phyloP scores from a whole-genome alignment of 1,139 yeast species.

The Trichomonascaceae sp. region DNA sequence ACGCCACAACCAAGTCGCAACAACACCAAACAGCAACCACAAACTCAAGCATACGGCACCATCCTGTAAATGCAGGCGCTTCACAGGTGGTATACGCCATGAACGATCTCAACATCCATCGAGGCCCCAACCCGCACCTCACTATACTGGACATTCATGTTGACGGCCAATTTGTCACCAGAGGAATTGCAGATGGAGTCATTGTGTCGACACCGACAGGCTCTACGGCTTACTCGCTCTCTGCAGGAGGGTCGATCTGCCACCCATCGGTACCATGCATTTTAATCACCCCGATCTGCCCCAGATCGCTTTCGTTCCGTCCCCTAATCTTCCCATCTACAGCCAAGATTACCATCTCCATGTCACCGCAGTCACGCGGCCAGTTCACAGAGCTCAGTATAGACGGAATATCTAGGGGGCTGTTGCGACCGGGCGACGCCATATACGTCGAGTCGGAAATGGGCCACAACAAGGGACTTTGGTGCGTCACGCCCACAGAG shows the following conservation, averaged over 20 bases:
- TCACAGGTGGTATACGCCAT: slow-evolving; percentile 44
- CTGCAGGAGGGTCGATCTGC: slow-evolving; percentile 86
- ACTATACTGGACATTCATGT: slow-evolving; percentile 70
- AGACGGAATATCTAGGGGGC: slow-evolving; percentile 69
- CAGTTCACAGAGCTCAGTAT: slow-evolving; percentile 37
- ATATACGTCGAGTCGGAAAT: slow-evolving; percentile 40
- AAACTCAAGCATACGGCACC: slow-evolving; percentile 2
- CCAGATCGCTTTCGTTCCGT: slow-evolving; percentile 75
- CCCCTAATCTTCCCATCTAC: slow-evolving; percentile 72
- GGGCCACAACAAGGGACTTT: slow-evolving; percentile 46
- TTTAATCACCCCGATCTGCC: slow-evolving; percentile 84
- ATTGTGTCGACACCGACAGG: slow-evolving; percentile 86
- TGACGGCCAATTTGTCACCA: slow-evolving; percentile 70
- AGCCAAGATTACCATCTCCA: slow-evolving; percentile 52
- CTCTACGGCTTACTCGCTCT: slow-evolving; percentile 81
- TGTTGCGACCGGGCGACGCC: slow-evolving; percentile 62
- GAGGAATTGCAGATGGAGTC: slow-evolving; percentile 87
- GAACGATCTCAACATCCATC: slow-evolving; percentile 80
- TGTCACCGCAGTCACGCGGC: slow-evolving; percentile 29
- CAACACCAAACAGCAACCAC: slow-evolving; percentile 5
- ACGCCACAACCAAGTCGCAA: slow-evolving; percentile 3
- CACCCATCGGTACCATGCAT: slow-evolving; percentile 82
- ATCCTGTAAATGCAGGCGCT: slow-evolving; percentile 5
- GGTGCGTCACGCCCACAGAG: slow-evolving; percentile 74
- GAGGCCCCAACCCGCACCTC: slow-evolving; percentile 82